Evolutionary conservation across 78 protist species (phyloP).

Genomic region (Trichosphaerium sp.): DNA sequence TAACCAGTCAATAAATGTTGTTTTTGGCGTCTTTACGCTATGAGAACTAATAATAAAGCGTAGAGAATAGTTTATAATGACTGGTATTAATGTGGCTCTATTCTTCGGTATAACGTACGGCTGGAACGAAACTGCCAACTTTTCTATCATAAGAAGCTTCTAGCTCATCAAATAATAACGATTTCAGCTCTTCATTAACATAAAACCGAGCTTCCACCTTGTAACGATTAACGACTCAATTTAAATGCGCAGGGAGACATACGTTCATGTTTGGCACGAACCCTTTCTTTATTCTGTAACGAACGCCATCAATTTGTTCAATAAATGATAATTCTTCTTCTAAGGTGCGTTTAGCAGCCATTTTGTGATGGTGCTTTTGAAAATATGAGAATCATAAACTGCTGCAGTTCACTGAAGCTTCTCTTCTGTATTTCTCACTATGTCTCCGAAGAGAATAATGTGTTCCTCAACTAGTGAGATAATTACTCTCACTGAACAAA

Average conservation of each 20-base stretch:
- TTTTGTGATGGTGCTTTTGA: no score
- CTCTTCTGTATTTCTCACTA: no score
- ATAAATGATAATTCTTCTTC: constrained; percentile 46
- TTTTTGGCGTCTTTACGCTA: no score
- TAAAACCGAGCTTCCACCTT: constrained; percentile 64
- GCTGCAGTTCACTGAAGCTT: no score
- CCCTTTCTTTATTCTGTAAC: constrained; percentile 58
- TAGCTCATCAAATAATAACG: constrained; percentile 68
- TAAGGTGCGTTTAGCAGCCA: neutral
- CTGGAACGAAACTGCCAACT: neutral
- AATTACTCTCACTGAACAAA: no score
- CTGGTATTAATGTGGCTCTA: no score
- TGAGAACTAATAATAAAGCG: no score
- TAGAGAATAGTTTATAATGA: no score
- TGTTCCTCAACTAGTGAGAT: no score
- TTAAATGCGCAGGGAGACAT: neutral
- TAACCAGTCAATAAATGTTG: no score
- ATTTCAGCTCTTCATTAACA: constrained; percentile 54
- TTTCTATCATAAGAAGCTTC: constrained; percentile 28
- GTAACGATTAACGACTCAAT: neutral
- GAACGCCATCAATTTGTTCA: constrained; percentile 25
- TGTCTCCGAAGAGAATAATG: no score
- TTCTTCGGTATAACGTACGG: neutral
- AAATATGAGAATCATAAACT: no score
- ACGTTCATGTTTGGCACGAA: constrained; percentile 74